phyloP scores from a whole-genome alignment of 2,329 filamentous ascomycete genomes.

The Colletotrichum sp. region DNA sequence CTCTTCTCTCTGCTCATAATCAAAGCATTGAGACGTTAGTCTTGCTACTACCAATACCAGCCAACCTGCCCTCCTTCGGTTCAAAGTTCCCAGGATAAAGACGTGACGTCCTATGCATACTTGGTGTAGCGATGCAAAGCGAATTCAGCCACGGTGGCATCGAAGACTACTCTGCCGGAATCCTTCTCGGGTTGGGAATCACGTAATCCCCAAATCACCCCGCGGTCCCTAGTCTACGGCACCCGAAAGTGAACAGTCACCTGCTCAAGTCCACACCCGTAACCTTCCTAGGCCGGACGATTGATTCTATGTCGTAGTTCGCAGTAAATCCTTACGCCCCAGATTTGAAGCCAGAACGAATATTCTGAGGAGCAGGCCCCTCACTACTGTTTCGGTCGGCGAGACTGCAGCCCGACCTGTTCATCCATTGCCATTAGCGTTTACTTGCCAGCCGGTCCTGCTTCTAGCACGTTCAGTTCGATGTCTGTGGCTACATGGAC shows the following conservation, averaged over 20 bases:
- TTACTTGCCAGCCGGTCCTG: neutral
- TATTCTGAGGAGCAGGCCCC: no score
- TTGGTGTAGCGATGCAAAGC: neutral
- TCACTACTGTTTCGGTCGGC: neutral
- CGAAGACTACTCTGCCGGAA: neutral
- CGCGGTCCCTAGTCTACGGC: neutral
- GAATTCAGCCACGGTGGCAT: neutral
- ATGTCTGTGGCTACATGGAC: neutral
- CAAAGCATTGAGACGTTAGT: neutral
- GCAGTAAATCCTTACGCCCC: neutral
- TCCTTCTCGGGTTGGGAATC: neutral
- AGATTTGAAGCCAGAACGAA: neutral
- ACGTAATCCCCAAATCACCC: neutral
- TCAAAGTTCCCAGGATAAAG: neutral
- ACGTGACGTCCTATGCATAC: neutral
- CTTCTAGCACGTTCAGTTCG: fast-evolving
- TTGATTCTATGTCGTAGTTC: neutral
- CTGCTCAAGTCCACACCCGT: neutral
- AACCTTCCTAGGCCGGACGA: neutral
- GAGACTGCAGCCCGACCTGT: neutral
- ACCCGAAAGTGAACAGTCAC: neutral
- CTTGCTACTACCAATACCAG: neutral
- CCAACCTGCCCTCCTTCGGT: fast-evolving
- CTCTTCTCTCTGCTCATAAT: neutral
- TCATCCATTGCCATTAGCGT: neutral